Conservation (phyloP, 2,329 filamentous ascomycete species). For the Exophiala oligosperma region DNA sequence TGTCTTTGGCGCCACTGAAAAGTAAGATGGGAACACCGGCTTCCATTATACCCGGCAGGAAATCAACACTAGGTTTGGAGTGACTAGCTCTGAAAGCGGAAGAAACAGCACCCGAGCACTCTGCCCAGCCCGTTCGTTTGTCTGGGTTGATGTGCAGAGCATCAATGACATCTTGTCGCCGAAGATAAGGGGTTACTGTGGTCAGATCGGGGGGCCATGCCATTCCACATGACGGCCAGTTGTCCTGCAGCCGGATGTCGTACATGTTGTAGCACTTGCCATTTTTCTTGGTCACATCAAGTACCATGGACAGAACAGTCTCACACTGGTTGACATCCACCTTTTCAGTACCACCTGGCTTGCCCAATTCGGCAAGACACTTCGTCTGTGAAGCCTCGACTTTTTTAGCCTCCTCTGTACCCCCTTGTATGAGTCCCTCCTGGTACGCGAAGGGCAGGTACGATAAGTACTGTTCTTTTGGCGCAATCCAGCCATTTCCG, state of each 20-base stretch:
- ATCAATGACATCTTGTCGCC: slow-evolving; percentile 71
- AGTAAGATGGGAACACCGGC: slow-evolving; percentile 73
- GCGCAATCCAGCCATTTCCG: slow-evolving; percentile 96
- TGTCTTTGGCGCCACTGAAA: slow-evolving; percentile 89
- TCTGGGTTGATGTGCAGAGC: slow-evolving; percentile 81
- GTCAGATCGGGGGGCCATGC: slow-evolving; percentile 91
- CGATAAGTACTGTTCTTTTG: slow-evolving; percentile 82
- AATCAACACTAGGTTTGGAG: slow-evolving; percentile 69
- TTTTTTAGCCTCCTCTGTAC: slow-evolving; percentile 61
- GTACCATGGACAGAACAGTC: slow-evolving; percentile 69
- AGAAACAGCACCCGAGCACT: slow-evolving; percentile 81
- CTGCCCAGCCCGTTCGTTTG: slow-evolving; percentile 85
- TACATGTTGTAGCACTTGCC: slow-evolving; percentile 91
- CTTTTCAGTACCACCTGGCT: slow-evolving; percentile 57
- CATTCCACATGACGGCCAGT: slow-evolving; percentile 86
- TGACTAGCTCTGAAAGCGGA: slow-evolving; percentile 67
- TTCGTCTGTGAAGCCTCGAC: slow-evolving; percentile 68
- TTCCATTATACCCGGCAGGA: slow-evolving; percentile 76
- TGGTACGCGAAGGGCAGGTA: slow-evolving; percentile 83
- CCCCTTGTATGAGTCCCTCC: slow-evolving; percentile 68
- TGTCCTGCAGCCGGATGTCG: slow-evolving; percentile 82
- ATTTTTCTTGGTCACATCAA: slow-evolving; percentile 63
- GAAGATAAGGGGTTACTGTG: slow-evolving; percentile 78
- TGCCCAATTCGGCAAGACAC: slow-evolving; percentile 64
- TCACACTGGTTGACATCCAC: slow-evolving; percentile 76